Conservation (phyloP, 129 eudicot genomes). For the Scalesia atractyloides region DNA sequence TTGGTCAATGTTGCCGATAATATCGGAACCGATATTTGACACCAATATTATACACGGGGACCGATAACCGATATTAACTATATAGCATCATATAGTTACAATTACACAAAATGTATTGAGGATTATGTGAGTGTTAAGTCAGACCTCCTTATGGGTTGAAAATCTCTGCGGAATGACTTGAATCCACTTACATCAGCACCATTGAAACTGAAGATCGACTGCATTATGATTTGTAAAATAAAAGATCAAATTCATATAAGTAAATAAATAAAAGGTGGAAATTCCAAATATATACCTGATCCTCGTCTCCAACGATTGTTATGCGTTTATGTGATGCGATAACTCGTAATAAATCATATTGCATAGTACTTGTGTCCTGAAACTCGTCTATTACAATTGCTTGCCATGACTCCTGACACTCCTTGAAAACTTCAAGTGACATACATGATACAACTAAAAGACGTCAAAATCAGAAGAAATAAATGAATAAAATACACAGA, state of each 20-base stretch:
- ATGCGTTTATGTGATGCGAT: conserved; percentile 84
- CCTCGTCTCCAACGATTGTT: conserved; percentile 97
- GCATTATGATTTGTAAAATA: conserved; percentile 34
- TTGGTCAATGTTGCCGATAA: too few relatives aligned
- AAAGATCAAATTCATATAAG: neutral
- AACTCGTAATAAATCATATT: conserved; percentile 60
- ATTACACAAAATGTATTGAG: conserved; percentile 7
- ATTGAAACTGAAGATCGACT: conserved; percentile 97
- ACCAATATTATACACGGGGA: too few relatives aligned
- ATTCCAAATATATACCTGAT: conserved; percentile 59
- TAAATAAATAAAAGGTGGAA: conserved; percentile 7
- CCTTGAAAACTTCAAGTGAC: conserved; percentile 55
- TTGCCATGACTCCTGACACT: conserved; percentile 81
- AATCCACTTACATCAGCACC: conserved; percentile 90
- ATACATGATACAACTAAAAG: neutral
- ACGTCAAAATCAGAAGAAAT: conserved; percentile 15
- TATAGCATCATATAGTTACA: neutral
- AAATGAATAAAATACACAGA: neutral
- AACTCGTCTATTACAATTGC: conserved; percentile 94
- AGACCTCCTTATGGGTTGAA: conserved; percentile 84
- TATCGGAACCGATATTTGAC: too few relatives aligned
- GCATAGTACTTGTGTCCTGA: conserved; percentile 98
- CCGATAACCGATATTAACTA: too few relatives aligned
- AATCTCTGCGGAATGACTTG: conserved; percentile 91
- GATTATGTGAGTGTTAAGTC: conserved; percentile 10